Evolutionary conservation across 2,329 filamentous ascomycete species (phyloP).

Genomic region (Aspergillus pseudoglaucus): DNA sequence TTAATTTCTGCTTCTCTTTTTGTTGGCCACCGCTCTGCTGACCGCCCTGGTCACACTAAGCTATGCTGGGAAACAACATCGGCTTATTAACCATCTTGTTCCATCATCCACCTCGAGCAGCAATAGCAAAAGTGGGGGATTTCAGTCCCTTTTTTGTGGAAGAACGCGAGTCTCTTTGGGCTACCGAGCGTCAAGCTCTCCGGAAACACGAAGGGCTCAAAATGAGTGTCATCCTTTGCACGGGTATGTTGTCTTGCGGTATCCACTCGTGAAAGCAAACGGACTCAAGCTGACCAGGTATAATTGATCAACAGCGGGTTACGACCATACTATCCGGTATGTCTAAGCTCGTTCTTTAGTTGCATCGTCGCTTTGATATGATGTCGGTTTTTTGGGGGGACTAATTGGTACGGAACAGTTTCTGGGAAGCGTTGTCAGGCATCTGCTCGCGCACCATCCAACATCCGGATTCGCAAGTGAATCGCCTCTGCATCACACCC

Average conservation of each 20-base stretch:
- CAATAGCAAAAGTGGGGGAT: background rate
- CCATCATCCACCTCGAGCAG: background rate
- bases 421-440: conserved; percentile 96
- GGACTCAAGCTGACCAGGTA: background rate
- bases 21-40: conserved; percentile 62
- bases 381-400: background rate
- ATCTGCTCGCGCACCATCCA: conserved; percentile 98
- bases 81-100: background rate
- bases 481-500: conserved; percentile 94
- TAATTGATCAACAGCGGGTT: conserved; percentile 50
- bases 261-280: conserved; percentile 12
- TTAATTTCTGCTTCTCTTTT: conserved; percentile 16
- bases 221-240: conserved; percentile 64
- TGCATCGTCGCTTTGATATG: background rate
- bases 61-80: background rate
- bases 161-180: background rate
- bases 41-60: conserved; percentile 15
- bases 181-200: background rate
- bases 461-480: conserved; percentile 96
- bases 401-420: conserved; percentile 47
- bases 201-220: conserved; percentile 7
- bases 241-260: conserved; percentile 41
- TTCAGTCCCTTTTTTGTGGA: background rate
- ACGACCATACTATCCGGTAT: conserved; percentile 70
- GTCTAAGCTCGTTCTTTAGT: conserved; percentile 10